Percentiles rank a stretch among this genome's conserved stretches.
These are phyloP conservation scores for Isabelozyma rhagii DNA, from an alignment of 805 yeast species.

Conservation along the genomic window DNA sequence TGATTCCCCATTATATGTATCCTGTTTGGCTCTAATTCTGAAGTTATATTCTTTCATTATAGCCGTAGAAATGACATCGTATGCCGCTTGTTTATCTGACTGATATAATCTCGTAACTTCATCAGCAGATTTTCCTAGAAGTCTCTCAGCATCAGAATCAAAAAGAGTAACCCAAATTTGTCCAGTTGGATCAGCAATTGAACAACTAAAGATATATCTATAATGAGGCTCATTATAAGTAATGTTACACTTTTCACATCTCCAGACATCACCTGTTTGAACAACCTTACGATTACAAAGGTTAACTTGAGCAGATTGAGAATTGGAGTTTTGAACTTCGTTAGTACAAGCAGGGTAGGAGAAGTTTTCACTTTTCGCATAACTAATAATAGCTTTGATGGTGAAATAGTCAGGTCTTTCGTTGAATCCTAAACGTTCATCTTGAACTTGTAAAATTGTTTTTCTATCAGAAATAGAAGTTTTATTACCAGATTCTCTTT, in stretches of 20 bases:
- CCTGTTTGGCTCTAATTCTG: conserved; percentile 79
- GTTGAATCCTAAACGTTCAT: conserved; percentile 64
- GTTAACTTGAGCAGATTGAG: conserved; percentile 11
- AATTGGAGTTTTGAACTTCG: conserved; percentile 27
- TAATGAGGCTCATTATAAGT: conserved; percentile 66
- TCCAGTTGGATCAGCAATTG: conserved; percentile 78
- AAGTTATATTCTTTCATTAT: conserved; percentile 71
- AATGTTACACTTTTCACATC: conserved; percentile 88
- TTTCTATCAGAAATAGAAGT: conserved; percentile 54
- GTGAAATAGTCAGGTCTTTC: conserved; percentile 80
- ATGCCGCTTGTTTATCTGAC: conserved; percentile 37
- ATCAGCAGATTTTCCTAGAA: conserved; percentile 67
- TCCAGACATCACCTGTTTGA: conserved; percentile 70
- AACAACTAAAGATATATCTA: conserved; percentile 74
- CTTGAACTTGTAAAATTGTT: conserved; percentile 62
- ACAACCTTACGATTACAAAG: conserved; percentile 79
- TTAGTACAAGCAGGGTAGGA: conserved; percentile 86
- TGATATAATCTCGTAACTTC: conserved; percentile 46
- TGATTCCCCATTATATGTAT: conserved; percentile 73
- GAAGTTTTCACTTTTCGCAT: conserved; percentile 69
- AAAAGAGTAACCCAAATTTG: conserved; percentile 85
- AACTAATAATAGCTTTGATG: conserved; percentile 71
- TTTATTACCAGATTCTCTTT: conserved; percentile 44
- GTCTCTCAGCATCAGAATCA: conserved; percentile 73
- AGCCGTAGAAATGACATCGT: conserved; percentile 41